Conservation (phyloP, 768 basidiomycete genomes). For the Boletus tomentosulus region DNA sequence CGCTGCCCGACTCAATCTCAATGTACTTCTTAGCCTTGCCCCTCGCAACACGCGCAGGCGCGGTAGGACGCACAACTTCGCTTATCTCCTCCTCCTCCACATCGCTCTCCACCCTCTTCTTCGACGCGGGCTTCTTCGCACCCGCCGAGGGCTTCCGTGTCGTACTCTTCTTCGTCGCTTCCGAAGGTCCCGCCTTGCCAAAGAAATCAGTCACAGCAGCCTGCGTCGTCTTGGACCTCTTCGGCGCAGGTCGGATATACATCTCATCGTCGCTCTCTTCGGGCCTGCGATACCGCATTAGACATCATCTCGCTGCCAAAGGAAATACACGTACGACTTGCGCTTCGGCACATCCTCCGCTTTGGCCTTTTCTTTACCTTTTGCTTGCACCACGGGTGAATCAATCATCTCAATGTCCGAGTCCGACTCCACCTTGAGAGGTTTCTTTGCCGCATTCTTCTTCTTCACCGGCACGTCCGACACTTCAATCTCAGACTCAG, state of each 20-base stretch:
- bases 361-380: slow-evolving; percentile 46
- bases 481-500: slow-evolving; percentile 38
- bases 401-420: slow-evolving; percentile 34
- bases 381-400: slow-evolving; percentile 24
- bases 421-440: slow-evolving; percentile 34
- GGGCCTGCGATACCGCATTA: slow-evolving; percentile 19
- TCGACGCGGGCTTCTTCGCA: slow-evolving; percentile 45
- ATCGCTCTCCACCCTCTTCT: slow-evolving; percentile 38
- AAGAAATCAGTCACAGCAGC: slow-evolving; percentile 59
- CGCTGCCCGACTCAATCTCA: slow-evolving; percentile 51
- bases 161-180: slow-evolving; percentile 37
- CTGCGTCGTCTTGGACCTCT: slow-evolving; percentile 47
- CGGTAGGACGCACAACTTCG: slow-evolving; percentile 38
- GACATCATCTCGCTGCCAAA: slow-evolving; percentile 3
- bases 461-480: slow-evolving; percentile 23
- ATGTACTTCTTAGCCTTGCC: slow-evolving; percentile 57
- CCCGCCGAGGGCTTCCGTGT: slow-evolving; percentile 54
- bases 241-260: slow-evolving; percentile 44
- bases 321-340: slow-evolving; percentile 51
- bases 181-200: slow-evolving; percentile 38
- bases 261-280: slow-evolving; percentile 42
- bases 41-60: slow-evolving; percentile 47
- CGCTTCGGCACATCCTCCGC: slow-evolving; percentile 46
- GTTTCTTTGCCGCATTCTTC: slow-evolving; percentile 19
- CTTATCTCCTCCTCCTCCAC: slow-evolving; percentile 46